These are phyloP conservation scores for Phytophthora ramorum DNA, from an alignment of 352 stramenopile genomes.

Conservation along the genomic window DNA sequence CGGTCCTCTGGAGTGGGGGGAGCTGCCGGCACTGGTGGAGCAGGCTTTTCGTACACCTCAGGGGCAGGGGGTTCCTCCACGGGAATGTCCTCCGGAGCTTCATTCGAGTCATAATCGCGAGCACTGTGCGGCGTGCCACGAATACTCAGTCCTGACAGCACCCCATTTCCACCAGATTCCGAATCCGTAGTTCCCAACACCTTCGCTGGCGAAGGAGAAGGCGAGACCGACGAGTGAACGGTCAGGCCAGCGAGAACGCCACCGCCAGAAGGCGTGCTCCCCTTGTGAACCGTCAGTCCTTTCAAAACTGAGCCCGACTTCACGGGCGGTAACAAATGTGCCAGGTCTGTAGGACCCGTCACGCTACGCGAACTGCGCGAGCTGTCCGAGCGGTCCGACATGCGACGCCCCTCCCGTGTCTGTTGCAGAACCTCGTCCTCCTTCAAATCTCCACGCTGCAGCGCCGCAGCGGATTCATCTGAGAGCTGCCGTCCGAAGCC, in stretches of 20 bases:
- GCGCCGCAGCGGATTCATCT: conserved; percentile 77
- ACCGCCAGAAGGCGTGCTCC: conserved; percentile 24
- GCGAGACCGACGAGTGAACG: conserved; percentile 55
- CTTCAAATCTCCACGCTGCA: conserved; percentile 81
- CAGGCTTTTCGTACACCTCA: conserved; percentile 37
- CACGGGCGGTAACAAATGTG: conserved; percentile 68
- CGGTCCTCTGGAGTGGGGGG: conserved; percentile 69
- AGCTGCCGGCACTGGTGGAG: conserved; percentile 29
- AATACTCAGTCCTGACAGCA: conserved; percentile 63
- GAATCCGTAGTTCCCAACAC: conserved; percentile 21
- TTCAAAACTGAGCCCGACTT: conserved; percentile 65
- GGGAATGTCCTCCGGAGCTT: conserved; percentile 16
- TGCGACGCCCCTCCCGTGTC: conserved; percentile 34
- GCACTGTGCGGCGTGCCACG: conserved; percentile 32
- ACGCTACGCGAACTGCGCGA: conserved; percentile 36
- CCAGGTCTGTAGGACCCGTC: conserved; percentile 64
- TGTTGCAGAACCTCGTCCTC: conserved; percentile 72
- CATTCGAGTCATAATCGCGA: conserved; percentile 24
- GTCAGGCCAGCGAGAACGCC: conserved; percentile 74
- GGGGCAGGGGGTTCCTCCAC: conserved; percentile 20
- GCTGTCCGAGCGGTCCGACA: conserved; percentile 38
- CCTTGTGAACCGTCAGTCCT: conserved; percentile 67
- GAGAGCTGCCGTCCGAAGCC: conserved; percentile 86
- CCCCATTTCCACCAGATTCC: conserved; percentile 37
- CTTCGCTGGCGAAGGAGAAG: conserved; percentile 42